Evolutionary conservation across 495 filamentous ascomycete genomes (phyloP).

Genomic region (Penicillium silybi): DNA sequence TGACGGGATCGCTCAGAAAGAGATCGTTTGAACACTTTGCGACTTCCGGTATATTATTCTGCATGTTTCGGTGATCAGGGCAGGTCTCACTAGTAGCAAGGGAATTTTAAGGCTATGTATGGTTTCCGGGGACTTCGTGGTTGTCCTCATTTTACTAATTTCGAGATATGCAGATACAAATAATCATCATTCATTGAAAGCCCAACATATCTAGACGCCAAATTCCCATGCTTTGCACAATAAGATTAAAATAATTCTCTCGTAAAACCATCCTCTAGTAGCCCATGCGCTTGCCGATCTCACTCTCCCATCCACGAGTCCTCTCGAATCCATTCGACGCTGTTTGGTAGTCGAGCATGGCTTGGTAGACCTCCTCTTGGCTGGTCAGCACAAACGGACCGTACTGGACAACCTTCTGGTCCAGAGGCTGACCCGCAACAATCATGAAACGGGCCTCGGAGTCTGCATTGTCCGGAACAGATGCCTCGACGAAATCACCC

Average conservation of each 20-base stretch:
- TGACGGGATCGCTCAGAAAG: constrained; percentile 38
- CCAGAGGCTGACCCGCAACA: constrained; percentile 78
- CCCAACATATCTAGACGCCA: constrained; percentile 1
- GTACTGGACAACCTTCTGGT: constrained; percentile 94
- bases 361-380: constrained; percentile 84
- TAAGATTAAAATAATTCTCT: not conserved
- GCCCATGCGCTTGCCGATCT: constrained; percentile 86
- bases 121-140: not conserved
- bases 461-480: constrained; percentile 65
- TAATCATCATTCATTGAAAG: constrained; percentile 4
- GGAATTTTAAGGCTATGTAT: not conserved
- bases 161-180: not conserved
- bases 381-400: constrained; percentile 87
- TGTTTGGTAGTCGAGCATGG: constrained; percentile 83
- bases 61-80: not conserved
- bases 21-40: constrained; percentile 8
- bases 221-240: constrained; percentile 1
- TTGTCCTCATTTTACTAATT: not conserved
- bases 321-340: constrained; percentile 88
- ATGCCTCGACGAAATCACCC: constrained; percentile 68
- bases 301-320: constrained; percentile 76
- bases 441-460: constrained; percentile 68
- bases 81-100: no score
- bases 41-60: not conserved
- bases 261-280: constrained; percentile 19